A percentile compares a stretch with the other conserved stretches of the same genome.
phyloP scores from a whole-genome alignment of 805 yeast species.

The Candida manassasensis region DNA sequence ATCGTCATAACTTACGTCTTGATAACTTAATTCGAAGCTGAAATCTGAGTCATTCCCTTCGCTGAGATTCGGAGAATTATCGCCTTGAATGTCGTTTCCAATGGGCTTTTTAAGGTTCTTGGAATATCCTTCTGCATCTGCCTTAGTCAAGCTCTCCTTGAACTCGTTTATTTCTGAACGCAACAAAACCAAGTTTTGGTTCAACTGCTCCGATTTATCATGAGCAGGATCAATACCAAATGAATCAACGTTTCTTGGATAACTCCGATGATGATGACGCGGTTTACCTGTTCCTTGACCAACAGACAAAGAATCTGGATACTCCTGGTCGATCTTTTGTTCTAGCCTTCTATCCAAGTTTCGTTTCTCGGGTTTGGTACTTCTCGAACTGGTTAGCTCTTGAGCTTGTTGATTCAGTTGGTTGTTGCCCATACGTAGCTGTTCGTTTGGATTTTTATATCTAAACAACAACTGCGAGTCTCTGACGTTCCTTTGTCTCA shows the following conservation, averaged over 20 bases:
- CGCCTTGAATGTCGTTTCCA: not conserved
- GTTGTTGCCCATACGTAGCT: not conserved
- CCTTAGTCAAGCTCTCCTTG: constrained; percentile 34
- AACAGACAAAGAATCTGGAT: not conserved
- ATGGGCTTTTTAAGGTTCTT: constrained; percentile 2
- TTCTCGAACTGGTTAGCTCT: not conserved
- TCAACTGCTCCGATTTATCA: constrained; percentile 29
- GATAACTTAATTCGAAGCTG: constrained; percentile 36
- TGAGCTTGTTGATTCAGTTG: not conserved
- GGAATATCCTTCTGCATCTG: constrained; percentile 12
- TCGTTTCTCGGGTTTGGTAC: not conserved
- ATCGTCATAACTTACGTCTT: constrained; percentile 38
- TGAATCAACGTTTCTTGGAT: not conserved
- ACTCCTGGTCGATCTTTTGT: not conserved
- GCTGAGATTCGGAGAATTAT: not conserved
- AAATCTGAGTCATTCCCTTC: constrained; percentile 18
- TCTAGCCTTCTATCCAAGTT: not conserved
- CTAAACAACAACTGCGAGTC: constrained; percentile 32
- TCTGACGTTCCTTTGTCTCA: constrained; percentile 8
- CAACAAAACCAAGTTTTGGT: constrained; percentile 37
- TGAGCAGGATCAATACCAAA: not conserved
- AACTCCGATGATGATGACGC: constrained; percentile 1
- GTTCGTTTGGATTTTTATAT: constrained; percentile 24
- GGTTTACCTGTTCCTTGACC: not conserved
- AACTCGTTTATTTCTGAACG: constrained; percentile 42